These are phyloP conservation scores for Laburnicola sp. DNA, from an alignment of 2,329 filamentous ascomycete genomes.

Conservation along the genomic window DNA sequence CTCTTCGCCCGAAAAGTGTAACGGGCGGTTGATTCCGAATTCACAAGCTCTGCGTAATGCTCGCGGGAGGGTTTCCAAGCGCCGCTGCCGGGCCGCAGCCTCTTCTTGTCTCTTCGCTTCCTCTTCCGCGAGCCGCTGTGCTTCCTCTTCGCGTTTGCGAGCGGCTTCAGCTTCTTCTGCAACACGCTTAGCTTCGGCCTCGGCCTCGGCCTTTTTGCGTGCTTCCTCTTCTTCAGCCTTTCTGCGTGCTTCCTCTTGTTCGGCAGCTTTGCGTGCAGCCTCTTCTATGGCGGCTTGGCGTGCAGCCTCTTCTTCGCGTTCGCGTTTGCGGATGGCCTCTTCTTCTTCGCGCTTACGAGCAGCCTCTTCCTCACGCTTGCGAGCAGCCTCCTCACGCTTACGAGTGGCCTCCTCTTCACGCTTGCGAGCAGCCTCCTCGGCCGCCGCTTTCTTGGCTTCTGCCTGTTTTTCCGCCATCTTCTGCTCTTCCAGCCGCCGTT, in stretches of 20 bases:
- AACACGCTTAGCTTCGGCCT: constrained; percentile 34
- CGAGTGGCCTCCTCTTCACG: constrained; percentile 32
- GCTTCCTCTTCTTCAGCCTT: constrained; percentile 37
- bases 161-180: constrained; percentile 40
- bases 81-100: constrained; percentile 37
- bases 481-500: constrained; percentile 41
- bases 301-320: constrained; percentile 11
- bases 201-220: constrained; percentile 32
- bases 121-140: constrained; percentile 32
- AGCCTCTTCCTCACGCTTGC: constrained; percentile 30
- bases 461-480: constrained; percentile 25
- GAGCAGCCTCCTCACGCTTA: constrained; percentile 30
- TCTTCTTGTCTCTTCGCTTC: constrained; percentile 34
- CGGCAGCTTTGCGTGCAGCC: constrained; percentile 30
- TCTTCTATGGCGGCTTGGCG: constrained; percentile 30
- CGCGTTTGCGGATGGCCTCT: constrained; percentile 30
- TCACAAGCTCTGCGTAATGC: constrained; percentile 44
- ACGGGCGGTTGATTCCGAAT: constrained; percentile 40
- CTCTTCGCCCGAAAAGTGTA: constrained; percentile 46
- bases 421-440: constrained; percentile 33
- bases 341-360: too few species aligned
- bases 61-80: constrained; percentile 41
- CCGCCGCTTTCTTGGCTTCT: constrained; percentile 27
- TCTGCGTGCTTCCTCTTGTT: constrained; percentile 33
- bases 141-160: constrained; percentile 38